Evolutionary conservation across 345 rosid species (phyloP), one percentile per base, ranked within the genome.

Genomic region (Salix exigua): DNA sequence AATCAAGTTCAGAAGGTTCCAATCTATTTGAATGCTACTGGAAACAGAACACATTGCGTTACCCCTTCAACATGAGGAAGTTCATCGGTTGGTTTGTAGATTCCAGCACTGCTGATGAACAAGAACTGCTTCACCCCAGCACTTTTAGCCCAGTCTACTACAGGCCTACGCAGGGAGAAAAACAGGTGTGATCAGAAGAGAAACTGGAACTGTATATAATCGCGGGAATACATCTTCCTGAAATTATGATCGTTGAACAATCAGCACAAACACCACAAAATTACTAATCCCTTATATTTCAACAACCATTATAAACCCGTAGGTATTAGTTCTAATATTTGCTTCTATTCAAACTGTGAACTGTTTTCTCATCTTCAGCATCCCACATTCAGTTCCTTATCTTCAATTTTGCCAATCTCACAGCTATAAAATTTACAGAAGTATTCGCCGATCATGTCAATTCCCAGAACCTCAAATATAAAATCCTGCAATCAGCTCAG

Each of bases 1-100:
- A 53, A 31, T 46, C 65, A 38, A 78, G 67, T 38, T 2, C 26
- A 50, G 42, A 19, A 31, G 8, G 12, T 14, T 42, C 62, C 35
- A 44, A 12, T 53, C 4, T 21, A 55, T 68, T 50, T 71, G 38
- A 42, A 55, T 66, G 74, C 73, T n/a, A 51, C 14, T 33, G 60
- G 31, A 37, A 61, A 70, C 16, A 35, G 12, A 75, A 21, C 30
- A 13, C 5, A 73, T 12, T 48, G 38, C 14, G 74, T 37, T 85
- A 91, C 98, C 89, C 97, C 98, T 92, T 93, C 98, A 68, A 91
- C 88, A 65, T 93, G 98, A 82, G 99, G 99, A 74, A 90, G 99
- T 83, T 93, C 94, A 30, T 91, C 97, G 0, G 97, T 91, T 7
- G 91, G 87, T 80, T 88, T 87, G 83, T 96, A 93, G 83, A 95